phyloP scores from a whole-genome alignment of 1,284 basidiomycete species.

The Tilletia indica region DNA sequence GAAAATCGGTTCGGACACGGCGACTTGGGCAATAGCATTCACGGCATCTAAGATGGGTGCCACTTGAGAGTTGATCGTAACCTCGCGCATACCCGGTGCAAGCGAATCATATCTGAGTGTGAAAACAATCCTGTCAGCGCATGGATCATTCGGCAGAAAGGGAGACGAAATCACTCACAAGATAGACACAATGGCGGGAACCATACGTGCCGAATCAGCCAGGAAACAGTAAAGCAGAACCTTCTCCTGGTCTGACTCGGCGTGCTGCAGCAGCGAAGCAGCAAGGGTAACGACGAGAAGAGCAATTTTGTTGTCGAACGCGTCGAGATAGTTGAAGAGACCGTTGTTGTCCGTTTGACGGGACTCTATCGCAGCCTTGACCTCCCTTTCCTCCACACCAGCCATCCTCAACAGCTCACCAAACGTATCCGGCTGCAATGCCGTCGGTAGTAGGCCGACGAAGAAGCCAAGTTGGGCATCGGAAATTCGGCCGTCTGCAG shows the following conservation, averaged over 20 bases:
- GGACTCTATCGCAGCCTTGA: constrained; percentile 32
- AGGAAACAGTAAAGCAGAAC: constrained; percentile 46
- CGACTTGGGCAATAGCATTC: constrained; percentile 44
- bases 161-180: constrained; percentile 28
- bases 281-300: constrained; percentile 46
- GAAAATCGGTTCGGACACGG: constrained; percentile 47
- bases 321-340: constrained; percentile 38
- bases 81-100: constrained; percentile 42
- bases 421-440: constrained; percentile 41
- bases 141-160: neutral
- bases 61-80: constrained; percentile 46
- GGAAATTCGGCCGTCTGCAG: constrained; percentile 34
- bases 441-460: constrained; percentile 44
- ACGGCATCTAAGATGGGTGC: constrained; percentile 46
- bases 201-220: constrained; percentile 40
- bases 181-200: constrained; percentile 51
- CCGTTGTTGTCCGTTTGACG: constrained; percentile 32
- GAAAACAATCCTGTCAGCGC: neutral
- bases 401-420: constrained; percentile 41
- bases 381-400: constrained; percentile 29
- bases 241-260: constrained; percentile 41
- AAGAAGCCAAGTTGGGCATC: constrained; percentile 46
- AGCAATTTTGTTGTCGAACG: constrained; percentile 44
- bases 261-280: constrained; percentile 43
- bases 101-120: constrained; percentile 41